Evolutionary conservation across 441 rosid genomes (phyloP).

Genomic region (Pelargonium australe): DNA sequence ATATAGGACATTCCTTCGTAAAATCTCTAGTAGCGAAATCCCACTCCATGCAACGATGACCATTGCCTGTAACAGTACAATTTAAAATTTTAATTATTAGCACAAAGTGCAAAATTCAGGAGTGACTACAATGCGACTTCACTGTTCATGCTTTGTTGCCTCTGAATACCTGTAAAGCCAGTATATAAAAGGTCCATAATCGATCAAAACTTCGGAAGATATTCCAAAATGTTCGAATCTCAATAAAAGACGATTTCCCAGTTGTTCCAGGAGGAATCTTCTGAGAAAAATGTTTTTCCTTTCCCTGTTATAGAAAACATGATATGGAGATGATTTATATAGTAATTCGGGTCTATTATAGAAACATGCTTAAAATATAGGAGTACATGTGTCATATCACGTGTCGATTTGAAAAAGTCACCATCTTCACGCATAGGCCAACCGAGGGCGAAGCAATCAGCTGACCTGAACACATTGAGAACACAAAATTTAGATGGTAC

Average conservation of each 20-base stretch:
- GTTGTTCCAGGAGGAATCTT: slow-evolving; percentile 25
- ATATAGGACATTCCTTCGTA: slow-evolving; percentile 51
- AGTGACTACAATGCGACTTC: neutral
- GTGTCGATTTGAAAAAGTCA: slow-evolving; percentile 82
- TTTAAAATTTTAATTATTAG: neutral
- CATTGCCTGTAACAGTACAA: slow-evolving; percentile 59
- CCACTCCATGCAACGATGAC: slow-evolving; percentile 71
- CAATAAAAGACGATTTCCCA: slow-evolving; percentile 68
- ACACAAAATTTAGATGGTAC: slow-evolving; percentile 12
- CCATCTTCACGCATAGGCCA: slow-evolving; percentile 99
- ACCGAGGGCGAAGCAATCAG: slow-evolving; percentile 97
- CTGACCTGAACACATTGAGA: slow-evolving; percentile 47
- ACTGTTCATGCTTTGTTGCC: neutral
- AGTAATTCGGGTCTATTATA: slow-evolving; percentile 12
- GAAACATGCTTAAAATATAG: slow-evolving; percentile 19
- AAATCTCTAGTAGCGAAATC: slow-evolving; percentile 46
- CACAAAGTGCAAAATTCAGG: slow-evolving; percentile 11
- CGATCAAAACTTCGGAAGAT: slow-evolving; percentile 92
- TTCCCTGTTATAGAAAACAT: slow-evolving; percentile 46
- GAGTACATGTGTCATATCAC: slow-evolving; percentile 41
- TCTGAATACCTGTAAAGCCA: neutral
- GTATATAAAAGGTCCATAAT: slow-evolving; percentile 20
- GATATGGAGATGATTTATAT: slow-evolving; percentile 17
- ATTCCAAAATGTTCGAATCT: slow-evolving; percentile 94
- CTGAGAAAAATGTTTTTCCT: slow-evolving; percentile 49